Evolutionary conservation across 371 early-diverging fungal genomes (phyloP).

Genomic region (Mucor saturninus): DNA sequence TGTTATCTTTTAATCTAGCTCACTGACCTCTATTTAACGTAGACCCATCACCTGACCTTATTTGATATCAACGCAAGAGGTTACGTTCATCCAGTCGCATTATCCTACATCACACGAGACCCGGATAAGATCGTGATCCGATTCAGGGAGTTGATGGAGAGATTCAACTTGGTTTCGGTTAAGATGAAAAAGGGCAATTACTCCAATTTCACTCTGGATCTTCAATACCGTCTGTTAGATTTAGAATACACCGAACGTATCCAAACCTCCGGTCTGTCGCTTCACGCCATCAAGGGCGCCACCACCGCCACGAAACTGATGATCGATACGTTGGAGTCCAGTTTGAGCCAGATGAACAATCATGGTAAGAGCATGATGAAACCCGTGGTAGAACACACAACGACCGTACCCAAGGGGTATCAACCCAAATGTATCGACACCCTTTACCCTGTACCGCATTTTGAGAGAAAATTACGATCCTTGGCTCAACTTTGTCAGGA

Average conservation of each 20-base stretch:
- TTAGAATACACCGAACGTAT: slow-evolving; percentile 51
- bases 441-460: slow-evolving; percentile 45
- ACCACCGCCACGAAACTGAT: slow-evolving; percentile 37
- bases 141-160: slow-evolving; percentile 50
- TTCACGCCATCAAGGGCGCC: slow-evolving; percentile 46
- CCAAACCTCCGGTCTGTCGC: slow-evolving; percentile 24
- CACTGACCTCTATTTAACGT: slow-evolving; percentile 9
- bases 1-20: neutral
- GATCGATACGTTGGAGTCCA: slow-evolving; percentile 44
- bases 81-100: slow-evolving; percentile 62
- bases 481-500: slow-evolving; percentile 49
- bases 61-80: slow-evolving; percentile 67
- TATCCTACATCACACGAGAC: slow-evolving; percentile 62
- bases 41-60: slow-evolving; percentile 65
- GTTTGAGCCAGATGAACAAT: slow-evolving; percentile 25
- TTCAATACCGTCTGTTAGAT: slow-evolving; percentile 55
- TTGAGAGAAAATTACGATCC: slow-evolving; percentile 47
- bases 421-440: slow-evolving; percentile 49
- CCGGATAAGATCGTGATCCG: slow-evolving; percentile 53
- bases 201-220: slow-evolving; percentile 57
- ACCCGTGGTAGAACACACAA: neutral
- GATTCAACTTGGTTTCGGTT: slow-evolving; percentile 47
- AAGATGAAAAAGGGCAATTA: slow-evolving; percentile 64
- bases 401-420: slow-evolving; percentile 4
- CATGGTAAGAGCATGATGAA: neutral